A percentile compares a stretch with the other conserved stretches of the same genome.
phyloP scores from a whole-genome alignment of 2,329 filamentous ascomycete genomes.

The Curvularia hawaiiensis region DNA sequence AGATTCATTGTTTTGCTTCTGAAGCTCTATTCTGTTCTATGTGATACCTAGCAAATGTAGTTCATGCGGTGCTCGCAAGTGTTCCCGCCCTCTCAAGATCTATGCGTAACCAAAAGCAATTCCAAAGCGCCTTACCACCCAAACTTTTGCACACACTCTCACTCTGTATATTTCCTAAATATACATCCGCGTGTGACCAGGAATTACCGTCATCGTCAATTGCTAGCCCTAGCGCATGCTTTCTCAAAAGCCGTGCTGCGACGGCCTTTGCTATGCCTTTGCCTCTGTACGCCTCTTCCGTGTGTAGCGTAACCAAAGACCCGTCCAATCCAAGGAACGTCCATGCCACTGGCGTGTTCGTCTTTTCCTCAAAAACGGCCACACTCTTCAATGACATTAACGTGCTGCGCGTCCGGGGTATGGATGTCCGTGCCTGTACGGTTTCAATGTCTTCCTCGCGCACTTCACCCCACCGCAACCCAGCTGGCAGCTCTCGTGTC shows the following conservation, averaged over 20 bases:
- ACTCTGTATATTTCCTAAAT: slow-evolving; percentile 64
- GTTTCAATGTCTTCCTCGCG: slow-evolving; percentile 59
- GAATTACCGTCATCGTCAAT: slow-evolving; percentile 51
- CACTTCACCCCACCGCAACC: slow-evolving; percentile 62
- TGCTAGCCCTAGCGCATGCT: slow-evolving; percentile 43
- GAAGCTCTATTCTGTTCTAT: background rate
- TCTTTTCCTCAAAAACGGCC: slow-evolving; percentile 51
- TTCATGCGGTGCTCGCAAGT: slow-evolving; percentile 17
- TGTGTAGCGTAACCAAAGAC: slow-evolving; percentile 65
- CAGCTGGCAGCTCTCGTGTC: slow-evolving; percentile 49
- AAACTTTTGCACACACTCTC: slow-evolving; percentile 66
- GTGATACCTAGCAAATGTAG: slow-evolving; percentile 6
- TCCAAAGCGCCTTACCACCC: slow-evolving; percentile 62
- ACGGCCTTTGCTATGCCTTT: slow-evolving; percentile 68
- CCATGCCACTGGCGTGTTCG: slow-evolving; percentile 65
- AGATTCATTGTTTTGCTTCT: slow-evolving; percentile 19
- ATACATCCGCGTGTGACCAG: slow-evolving; percentile 68
- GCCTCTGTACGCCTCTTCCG: slow-evolving; percentile 64
- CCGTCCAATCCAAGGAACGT: slow-evolving; percentile 67
- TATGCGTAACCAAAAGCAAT: slow-evolving; percentile 62
- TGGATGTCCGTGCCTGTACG: slow-evolving; percentile 55
- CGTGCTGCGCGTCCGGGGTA: slow-evolving; percentile 60
- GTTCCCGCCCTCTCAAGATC: slow-evolving; percentile 43
- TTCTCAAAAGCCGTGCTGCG: slow-evolving; percentile 62
- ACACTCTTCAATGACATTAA: slow-evolving; percentile 48